These are phyloP conservation scores for Boletus smithii DNA, from an alignment of 1,284 basidiomycete genomes.

Conservation along the genomic window DNA sequence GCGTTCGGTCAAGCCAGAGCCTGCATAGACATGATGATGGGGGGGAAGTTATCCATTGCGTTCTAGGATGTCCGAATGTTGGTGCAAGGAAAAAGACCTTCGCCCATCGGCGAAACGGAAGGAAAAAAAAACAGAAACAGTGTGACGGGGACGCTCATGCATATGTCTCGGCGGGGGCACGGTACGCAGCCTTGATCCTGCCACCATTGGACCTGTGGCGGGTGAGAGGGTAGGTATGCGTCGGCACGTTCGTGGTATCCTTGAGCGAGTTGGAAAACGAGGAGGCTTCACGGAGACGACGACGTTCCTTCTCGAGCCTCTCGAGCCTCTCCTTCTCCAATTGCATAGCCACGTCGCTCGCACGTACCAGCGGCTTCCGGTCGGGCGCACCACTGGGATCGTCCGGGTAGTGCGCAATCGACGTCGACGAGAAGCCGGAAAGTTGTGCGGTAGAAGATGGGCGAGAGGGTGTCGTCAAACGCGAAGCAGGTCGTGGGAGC, in stretches of 20 bases:
- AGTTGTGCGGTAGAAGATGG: slow-evolving; percentile 20
- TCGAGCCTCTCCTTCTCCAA: slow-evolving; percentile 31
- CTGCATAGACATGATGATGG: slow-evolving; percentile 12
- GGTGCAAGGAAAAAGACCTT: not conserved
- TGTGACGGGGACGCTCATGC: too few relatives aligned
- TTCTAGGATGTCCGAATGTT: slow-evolving; percentile 25
- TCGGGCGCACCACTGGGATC: slow-evolving; percentile 16
- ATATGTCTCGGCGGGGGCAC: slow-evolving; percentile 15
- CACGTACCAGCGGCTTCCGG: slow-evolving; percentile 31
- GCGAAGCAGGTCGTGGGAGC: slow-evolving; percentile 23
- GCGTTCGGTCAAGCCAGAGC: slow-evolving; percentile 4
- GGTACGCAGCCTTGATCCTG: slow-evolving; percentile 15
- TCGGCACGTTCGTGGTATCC: slow-evolving; percentile 29
- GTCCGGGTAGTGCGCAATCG: slow-evolving; percentile 17
- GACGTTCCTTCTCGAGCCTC: slow-evolving; percentile 29
- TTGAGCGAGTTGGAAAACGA: slow-evolving; percentile 26
- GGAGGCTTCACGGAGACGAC: slow-evolving; percentile 21
- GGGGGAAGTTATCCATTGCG: slow-evolving; percentile 7
- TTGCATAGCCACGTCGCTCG: slow-evolving; percentile 36
- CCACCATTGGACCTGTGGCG: slow-evolving; percentile 17
- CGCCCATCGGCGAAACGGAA: not conserved
- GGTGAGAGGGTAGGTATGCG: slow-evolving; percentile 16
- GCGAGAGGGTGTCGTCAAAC: slow-evolving; percentile 21
- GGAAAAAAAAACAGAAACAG: not conserved
- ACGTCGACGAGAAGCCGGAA: slow-evolving; percentile 12